Evolutionary conservation across 2,329 filamentous ascomycete genomes (phyloP).

Genomic region (Chaetomiaceae sp.): DNA sequence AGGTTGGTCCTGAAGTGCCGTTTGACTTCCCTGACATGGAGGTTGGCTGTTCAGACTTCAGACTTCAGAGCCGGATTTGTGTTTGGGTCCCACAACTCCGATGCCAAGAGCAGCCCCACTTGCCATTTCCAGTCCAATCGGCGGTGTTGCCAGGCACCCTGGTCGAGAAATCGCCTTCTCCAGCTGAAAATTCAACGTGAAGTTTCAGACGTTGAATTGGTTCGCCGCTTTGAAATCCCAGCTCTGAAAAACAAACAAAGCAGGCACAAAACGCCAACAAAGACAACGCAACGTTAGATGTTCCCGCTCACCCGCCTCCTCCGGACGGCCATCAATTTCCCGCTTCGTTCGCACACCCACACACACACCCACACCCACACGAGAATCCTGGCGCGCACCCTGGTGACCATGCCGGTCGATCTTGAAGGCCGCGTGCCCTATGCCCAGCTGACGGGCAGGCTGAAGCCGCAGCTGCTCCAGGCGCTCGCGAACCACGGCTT

Average conservation of each 20-base stretch:
- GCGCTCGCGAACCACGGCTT: slow-evolving; percentile 21
- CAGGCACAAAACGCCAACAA: no score
- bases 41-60: no score
- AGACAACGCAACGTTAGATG: neutral
- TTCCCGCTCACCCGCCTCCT: neutral
- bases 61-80: no score
- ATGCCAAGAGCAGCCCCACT: no score
- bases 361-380: neutral
- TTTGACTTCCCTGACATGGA: no score
- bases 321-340: neutral
- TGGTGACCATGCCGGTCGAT: slow-evolving; percentile 4
- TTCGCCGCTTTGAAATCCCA: neutral
- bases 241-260: neutral
- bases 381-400: neutral
- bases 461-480: slow-evolving; percentile 24
- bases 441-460: slow-evolving; percentile 20
- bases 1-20: no score
- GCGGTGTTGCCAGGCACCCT: no score
- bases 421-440: slow-evolving; percentile 5
- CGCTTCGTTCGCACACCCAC: neutral
- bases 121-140: no score
- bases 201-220: no score
- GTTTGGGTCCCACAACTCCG: no score
- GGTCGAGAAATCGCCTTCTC: no score
- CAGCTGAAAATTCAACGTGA: no score